Conservation (phyloP, 192 early-diverging fungal genomes). For the Dispira parvispora region DNA sequence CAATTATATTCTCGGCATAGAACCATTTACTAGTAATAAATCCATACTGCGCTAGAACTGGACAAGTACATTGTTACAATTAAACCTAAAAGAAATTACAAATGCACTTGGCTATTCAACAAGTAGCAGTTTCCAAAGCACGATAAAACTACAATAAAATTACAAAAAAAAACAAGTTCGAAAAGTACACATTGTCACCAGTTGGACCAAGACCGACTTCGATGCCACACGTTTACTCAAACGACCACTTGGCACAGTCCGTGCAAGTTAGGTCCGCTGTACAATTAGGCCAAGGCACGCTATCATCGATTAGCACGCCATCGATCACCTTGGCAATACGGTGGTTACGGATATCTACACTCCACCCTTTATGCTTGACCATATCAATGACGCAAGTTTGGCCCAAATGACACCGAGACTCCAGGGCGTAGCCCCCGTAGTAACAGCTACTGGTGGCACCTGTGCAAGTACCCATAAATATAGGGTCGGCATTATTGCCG, state of each 20-base stretch:
- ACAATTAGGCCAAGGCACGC: slow-evolving; percentile 23
- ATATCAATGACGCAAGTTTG: slow-evolving; percentile 48
- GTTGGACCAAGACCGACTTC: neutral
- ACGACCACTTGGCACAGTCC: slow-evolving; percentile 29
- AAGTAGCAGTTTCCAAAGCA: neutral
- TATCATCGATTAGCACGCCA: slow-evolving; percentile 23
- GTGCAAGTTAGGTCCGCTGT: slow-evolving; percentile 17
- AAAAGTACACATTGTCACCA: neutral
- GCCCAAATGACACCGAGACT: slow-evolving; percentile 76
- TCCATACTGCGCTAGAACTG: no score
- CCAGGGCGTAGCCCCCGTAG: slow-evolving; percentile 53
- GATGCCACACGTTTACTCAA: slow-evolving; percentile 8
- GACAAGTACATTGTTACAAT: neutral
- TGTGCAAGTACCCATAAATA: slow-evolving; percentile 72
- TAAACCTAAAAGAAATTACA: neutral
- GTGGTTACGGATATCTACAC: slow-evolving; percentile 60
- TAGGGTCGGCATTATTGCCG: slow-evolving; percentile 81
- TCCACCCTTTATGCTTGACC: slow-evolving; percentile 41
- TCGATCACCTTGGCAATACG: slow-evolving; percentile 65
- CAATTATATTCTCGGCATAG: no score
- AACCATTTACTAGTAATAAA: no score
- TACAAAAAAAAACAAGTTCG: neutral
- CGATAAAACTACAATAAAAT: neutral
- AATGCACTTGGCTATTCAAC: no score
- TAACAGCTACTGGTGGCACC: slow-evolving; percentile 47